Conservation (phyloP, 192 early-diverging fungal genomes). For the Coemansia sp. region DNA sequence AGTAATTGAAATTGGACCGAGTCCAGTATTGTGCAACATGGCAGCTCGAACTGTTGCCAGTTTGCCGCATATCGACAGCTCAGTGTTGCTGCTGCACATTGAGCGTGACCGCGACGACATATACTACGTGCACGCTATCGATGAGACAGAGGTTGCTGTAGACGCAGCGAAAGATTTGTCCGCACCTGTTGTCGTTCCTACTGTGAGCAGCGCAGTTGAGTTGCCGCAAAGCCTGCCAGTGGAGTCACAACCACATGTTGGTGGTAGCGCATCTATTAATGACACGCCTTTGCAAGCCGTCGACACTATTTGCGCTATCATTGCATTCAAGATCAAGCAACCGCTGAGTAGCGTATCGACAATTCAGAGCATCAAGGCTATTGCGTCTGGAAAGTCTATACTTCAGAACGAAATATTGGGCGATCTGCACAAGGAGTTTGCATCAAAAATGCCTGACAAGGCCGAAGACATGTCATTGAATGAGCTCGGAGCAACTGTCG, state of each 20-base stretch:
- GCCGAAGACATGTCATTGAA: constrained; percentile 81
- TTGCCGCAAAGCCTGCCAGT: not conserved
- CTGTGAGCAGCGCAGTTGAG: not conserved
- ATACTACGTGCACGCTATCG: constrained; percentile 7
- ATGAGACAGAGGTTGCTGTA: not conserved
- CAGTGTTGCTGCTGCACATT: constrained; percentile 14
- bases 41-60: constrained; percentile 56
- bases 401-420: constrained; percentile 98
- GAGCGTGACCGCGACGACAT: constrained; percentile 24
- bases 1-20: constrained; percentile 85
- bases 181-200: not conserved
- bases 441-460: constrained; percentile 80
- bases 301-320: constrained; percentile 73
- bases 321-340: constrained; percentile 93
- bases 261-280: constrained; percentile 22
- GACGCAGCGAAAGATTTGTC: not conserved
- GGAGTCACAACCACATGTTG: not conserved
- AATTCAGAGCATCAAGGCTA: constrained; percentile 72
- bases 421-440: constrained; percentile 92
- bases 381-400: constrained; percentile 91
- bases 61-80: not conserved
- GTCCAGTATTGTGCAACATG: constrained; percentile 86
- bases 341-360: constrained; percentile 67
- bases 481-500: constrained; percentile 73
- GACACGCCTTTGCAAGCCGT: constrained; percentile 75